Conservation (phyloP, 768 basidiomycete species). For the Ramaria rubella region DNA sequence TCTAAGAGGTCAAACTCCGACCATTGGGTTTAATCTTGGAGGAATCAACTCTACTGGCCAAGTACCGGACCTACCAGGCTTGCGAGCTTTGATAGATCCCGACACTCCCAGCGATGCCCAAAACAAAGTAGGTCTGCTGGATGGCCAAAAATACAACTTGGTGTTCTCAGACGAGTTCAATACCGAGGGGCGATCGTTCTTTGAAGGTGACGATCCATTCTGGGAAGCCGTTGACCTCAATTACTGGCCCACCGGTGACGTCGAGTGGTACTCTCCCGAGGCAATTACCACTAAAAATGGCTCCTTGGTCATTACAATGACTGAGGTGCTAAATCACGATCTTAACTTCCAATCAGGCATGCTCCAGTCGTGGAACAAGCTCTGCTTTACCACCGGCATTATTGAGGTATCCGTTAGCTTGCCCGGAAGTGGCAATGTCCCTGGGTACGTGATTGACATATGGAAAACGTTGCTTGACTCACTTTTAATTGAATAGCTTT, state of each 20-base stretch:
- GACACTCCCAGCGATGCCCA: conserved; percentile 60
- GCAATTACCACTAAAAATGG: conserved; percentile 71
- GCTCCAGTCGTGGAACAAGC: conserved; percentile 87
- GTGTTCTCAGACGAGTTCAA: conserved; percentile 89
- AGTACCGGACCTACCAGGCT: conserved; percentile 64
- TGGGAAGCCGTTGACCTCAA: conserved; percentile 86
- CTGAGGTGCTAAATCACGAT: conserved; percentile 61
- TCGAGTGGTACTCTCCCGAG: conserved; percentile 82
- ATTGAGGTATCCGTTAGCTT: conserved; percentile 74
- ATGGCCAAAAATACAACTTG: conserved; percentile 73
- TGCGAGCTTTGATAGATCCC: conserved; percentile 67
- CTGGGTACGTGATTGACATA: conserved; percentile 82
- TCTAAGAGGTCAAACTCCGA: conserved; percentile 25
- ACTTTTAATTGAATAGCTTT: neutral
- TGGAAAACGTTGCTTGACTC: conserved; percentile 22
- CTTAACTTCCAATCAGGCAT: conserved; percentile 72
- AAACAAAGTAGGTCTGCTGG: conserved; percentile 58
- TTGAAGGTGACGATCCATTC: conserved; percentile 72
- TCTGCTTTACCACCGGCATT: conserved; percentile 92
- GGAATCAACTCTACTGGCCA: conserved; percentile 85
- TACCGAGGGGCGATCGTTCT: conserved; percentile 66
- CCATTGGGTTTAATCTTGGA: conserved; percentile 73
- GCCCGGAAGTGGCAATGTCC: conserved; percentile 51
- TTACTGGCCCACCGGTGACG: conserved; percentile 79
- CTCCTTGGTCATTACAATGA: conserved; percentile 74